These are phyloP conservation scores for Tripterygium wilfordii DNA, from an alignment of 177 flowering plant species.

Conservation along the genomic window DNA sequence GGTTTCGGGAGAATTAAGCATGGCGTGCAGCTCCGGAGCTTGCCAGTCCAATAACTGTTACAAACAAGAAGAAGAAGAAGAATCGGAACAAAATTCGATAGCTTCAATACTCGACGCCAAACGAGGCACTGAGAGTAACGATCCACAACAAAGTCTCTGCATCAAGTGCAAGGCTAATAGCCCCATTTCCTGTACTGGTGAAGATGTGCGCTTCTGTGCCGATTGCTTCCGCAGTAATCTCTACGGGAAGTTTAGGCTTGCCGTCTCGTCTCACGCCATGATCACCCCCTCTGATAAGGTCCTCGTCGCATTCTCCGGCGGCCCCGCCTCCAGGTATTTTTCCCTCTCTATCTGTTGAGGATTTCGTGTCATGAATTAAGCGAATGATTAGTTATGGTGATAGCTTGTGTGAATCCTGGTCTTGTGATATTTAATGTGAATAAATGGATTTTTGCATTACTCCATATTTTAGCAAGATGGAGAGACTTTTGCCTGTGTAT, in stretches of 20 bases:
- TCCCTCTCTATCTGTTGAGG: constrained; percentile 3
- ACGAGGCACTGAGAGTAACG: background rate
- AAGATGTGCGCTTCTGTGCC: constrained; percentile 44
- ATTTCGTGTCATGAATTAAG: no score
- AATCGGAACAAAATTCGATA: background rate
- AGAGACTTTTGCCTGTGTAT: no score
- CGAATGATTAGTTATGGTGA: no score
- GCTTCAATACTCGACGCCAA: background rate
- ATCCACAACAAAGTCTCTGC: constrained; percentile 24
- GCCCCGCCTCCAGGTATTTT: constrained; percentile 74
- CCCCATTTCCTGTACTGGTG: constrained; percentile 24
- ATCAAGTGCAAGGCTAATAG: constrained; percentile 67
- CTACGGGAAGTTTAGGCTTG: constrained; percentile 75
- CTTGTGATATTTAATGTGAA: no score
- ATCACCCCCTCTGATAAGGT: constrained; percentile 75
- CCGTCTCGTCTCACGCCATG: constrained; percentile 74
- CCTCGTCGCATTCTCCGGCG: constrained; percentile 95
- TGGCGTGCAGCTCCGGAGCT: constrained; percentile 38
- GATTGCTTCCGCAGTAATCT: constrained; percentile 71
- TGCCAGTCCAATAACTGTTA: constrained; percentile 48
- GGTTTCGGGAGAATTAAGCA: no score
- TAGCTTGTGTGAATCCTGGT: no score
- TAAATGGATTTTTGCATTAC: no score
- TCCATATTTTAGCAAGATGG: no score
- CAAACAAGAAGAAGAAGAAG: constrained; percentile 16